A percentile compares a stretch with the other conserved stretches of the same genome.
phyloP scores from a whole-genome alignment of 2,329 filamentous ascomycete genomes.

The Raffaelea deltoideospora region DNA sequence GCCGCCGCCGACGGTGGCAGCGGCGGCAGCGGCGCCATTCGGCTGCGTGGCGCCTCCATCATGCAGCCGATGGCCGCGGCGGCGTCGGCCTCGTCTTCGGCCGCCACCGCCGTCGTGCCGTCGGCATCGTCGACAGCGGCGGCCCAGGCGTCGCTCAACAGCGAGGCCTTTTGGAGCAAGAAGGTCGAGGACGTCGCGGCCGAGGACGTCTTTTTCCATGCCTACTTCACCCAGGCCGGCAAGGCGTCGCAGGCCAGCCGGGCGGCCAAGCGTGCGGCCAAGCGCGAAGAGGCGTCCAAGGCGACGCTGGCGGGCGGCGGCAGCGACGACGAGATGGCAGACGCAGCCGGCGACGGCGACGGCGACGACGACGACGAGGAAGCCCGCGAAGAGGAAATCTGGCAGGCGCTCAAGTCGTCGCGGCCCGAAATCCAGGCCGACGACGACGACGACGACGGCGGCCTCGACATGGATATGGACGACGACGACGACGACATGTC shows the following conservation, averaged over 20 bases:
- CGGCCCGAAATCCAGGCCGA: slow-evolving; percentile 26
- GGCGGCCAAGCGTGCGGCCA: slow-evolving; percentile 29
- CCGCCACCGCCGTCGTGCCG: slow-evolving; percentile 38
- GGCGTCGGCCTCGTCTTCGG: slow-evolving; percentile 23
- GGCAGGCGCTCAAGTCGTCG: slow-evolving; percentile 19
- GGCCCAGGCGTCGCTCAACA: slow-evolving; percentile 48
- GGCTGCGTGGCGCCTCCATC: slow-evolving; percentile 66
- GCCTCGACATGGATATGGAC: slow-evolving; percentile 31
- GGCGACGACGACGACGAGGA: slow-evolving; percentile 45
- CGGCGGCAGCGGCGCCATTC: too few relatives aligned
- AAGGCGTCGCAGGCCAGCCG: slow-evolving; percentile 42
- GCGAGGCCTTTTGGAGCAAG: slow-evolving; percentile 80
- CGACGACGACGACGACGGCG: slow-evolving; percentile 31
- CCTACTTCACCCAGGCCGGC: slow-evolving; percentile 72
- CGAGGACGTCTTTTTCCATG: slow-evolving; percentile 96
- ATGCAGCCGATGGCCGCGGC: slow-evolving; percentile 72
- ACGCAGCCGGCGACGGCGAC: slow-evolving; percentile 20
- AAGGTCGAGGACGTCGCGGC: slow-evolving; percentile 74
- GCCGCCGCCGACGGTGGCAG: slow-evolving; percentile 28
- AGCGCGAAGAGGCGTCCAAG: slow-evolving; percentile 42
- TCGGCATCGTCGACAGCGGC: slow-evolving; percentile 27
- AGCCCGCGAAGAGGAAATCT: slow-evolving; percentile 20
- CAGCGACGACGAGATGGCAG: slow-evolving; percentile 39
- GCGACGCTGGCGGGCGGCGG: slow-evolving; percentile 60
- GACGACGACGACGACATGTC: slow-evolving; percentile 19